Evolutionary conservation across 495 filamentous ascomycete species (phyloP), one percentile per base, ranked within the genome.

Genomic region (Penicillium maclennaniae): DNA sequence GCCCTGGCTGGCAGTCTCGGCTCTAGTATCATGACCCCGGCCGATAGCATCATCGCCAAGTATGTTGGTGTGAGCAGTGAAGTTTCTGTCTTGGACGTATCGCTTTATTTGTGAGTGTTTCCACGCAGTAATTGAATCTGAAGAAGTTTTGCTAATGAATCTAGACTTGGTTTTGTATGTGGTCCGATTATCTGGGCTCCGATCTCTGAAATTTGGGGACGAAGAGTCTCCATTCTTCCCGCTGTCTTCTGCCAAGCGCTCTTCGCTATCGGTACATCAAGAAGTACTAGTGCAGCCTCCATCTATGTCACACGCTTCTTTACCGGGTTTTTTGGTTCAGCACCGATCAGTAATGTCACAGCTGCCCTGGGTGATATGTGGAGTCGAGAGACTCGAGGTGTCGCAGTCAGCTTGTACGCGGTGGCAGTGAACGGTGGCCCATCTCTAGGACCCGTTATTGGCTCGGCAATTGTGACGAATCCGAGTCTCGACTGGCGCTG

Each of bases 351-450:
- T 36, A 69, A 73, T 45, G 74, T 74, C 12, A 66, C 62, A 3
- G 80, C 74, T 1, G 73, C 74, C 0, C 55, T 83, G 5, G 78
- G 73, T 0, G 80, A 83, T 53, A 74, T 83, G 20, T 82, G 65
- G 49, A 54, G 54, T 9, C 56, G 59, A 45, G 56, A 59, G 19
- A 53, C 63, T 6, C 54, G 70, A 14, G 70, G 75, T 0, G 63
- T 68, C 1, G 77, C 79, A 0, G 62, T 79, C 7, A 56, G 66
- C 2, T 59, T 78, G 16, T 79, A 77, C 23, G 67, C 76, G 1
- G 49, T 69, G 1, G 62, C 65, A 6, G 72, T 79, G 3, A 70
- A 72, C 15, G 66, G 68, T 10, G 74, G 78, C 0, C 77, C 78
- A 7, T 52, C 78, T 9, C 37, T 71, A 6, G 79, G 69, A 4